These are phyloP conservation scores for Filosporella fistucella DNA, from an alignment of 495 filamentous ascomycete species.

Conservation along the genomic window DNA sequence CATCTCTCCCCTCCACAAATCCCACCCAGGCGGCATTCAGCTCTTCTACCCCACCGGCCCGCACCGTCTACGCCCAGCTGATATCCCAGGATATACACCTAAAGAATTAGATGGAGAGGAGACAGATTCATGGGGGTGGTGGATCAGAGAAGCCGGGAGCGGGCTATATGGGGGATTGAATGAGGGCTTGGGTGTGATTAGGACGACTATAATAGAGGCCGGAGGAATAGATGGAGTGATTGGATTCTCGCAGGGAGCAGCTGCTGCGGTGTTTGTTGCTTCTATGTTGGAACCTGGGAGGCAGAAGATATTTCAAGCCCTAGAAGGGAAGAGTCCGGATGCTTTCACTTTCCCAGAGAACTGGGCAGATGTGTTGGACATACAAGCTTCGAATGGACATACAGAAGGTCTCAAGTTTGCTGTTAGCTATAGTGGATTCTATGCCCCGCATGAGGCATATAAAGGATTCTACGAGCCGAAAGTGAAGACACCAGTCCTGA, in stretches of 20 bases:
- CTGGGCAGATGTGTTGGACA: constrained; percentile 28
- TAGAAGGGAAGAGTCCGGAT: constrained; percentile 29
- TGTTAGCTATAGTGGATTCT: constrained; percentile 76
- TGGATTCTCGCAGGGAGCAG: constrained; percentile 73
- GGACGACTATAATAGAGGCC: constrained; percentile 48
- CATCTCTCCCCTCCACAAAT: neutral
- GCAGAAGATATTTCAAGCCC: constrained; percentile 37
- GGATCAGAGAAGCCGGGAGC: constrained; percentile 56
- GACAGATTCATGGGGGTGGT: constrained; percentile 70
- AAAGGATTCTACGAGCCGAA: constrained; percentile 68
- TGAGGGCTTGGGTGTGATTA: constrained; percentile 56
- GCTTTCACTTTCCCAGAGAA: constrained; percentile 26
- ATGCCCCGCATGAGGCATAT: constrained; percentile 57
- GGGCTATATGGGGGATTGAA: constrained; percentile 63
- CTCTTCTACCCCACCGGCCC: constrained; percentile 62
- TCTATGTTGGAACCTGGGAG: constrained; percentile 60
- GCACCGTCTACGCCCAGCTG: constrained; percentile 51
- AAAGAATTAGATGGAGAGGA: constrained; percentile 24
- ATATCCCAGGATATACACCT: constrained; percentile 63
- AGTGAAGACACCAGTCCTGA: constrained; percentile 72
- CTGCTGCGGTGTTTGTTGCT: constrained; percentile 54
- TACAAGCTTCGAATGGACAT: constrained; percentile 52
- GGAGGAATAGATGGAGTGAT: constrained; percentile 67
- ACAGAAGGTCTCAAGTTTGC: constrained; percentile 72
- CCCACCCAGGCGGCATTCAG: constrained; percentile 29